phyloP scores from a whole-genome alignment of 1,139 yeast genomes.

The Yamadazyma atmosphaerica region DNA sequence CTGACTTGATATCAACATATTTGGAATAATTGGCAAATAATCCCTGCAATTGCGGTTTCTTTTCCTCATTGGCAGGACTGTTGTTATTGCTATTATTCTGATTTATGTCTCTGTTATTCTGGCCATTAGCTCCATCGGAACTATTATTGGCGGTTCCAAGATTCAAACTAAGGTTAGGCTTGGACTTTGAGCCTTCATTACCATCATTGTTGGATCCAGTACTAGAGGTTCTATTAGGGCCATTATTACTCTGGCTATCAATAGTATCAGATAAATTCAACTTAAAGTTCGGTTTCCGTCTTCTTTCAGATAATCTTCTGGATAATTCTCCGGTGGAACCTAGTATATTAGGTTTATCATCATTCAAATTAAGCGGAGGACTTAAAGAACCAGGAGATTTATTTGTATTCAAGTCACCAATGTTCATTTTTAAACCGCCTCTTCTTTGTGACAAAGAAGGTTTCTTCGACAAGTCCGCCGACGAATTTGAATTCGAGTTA shows the following conservation, averaged over 20 bases:
- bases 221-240: constrained; percentile 3
- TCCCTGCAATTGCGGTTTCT: constrained; percentile 42
- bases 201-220: neutral
- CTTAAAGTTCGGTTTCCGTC: constrained; percentile 41
- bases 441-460: constrained; percentile 60
- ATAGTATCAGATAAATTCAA: constrained; percentile 24
- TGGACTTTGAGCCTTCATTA: constrained; percentile 1
- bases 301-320: constrained; percentile 38
- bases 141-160: constrained; percentile 1
- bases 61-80: constrained; percentile 7
- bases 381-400: constrained; percentile 11
- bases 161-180: constrained; percentile 3
- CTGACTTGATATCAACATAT: constrained; percentile 88
- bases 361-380: constrained; percentile 16
- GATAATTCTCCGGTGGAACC: constrained; percentile 36
- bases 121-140: neutral
- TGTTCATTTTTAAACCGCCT: constrained; percentile 56
- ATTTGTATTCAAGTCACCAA: constrained; percentile 26
- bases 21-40: constrained; percentile 81
- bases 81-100: too few species aligned
- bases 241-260: constrained; percentile 7
- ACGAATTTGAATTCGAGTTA: constrained; percentile 7
- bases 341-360: constrained; percentile 8
- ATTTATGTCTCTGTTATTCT: too few species aligned
- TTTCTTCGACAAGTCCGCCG: constrained; percentile 29